Base-by-base conservation (phyloP, 2,329 filamentous ascomycete species). In the Ceratocystis alfenasii region DNA sequence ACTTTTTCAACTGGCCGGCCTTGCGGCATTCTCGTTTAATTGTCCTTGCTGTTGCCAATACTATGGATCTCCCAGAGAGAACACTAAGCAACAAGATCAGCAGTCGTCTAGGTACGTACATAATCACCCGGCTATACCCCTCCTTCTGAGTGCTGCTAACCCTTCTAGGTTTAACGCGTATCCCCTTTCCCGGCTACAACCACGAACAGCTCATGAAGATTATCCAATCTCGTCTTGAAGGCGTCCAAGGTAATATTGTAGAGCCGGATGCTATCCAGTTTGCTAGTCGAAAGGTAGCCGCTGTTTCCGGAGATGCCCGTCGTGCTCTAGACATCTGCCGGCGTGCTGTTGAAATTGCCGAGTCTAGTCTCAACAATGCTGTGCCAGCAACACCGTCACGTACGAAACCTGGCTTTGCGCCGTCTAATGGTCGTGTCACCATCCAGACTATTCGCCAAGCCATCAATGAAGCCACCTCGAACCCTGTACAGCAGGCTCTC, bases 1-100 rank as follows among this genome's bases (percentile, higher is more conserved):
- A 99, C 75, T 99, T 99, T 76, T 99, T 99, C 82, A 99, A 99
- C 73, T 99, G 94, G 94, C 94, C 94, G 3, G 89, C 90, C 10
- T 80, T 97, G 65, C 84, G 89, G 62, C 92, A 99, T 75, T 96
- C 90, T 65, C 85, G 92, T 62, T 81, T 99, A 57, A 96, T 99
- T 74, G 95, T 99, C 5, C 84, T 99, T 5, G 95, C 95, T 10
- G 94, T 99, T 20, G 95, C 94, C 64, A 99, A 99, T 75, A 99
- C 94, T 28, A 99, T 99, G 94, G 94, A 99, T 76, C 78, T 99
- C 67, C 94, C 94, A 0, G 94, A 99, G 76, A 83, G 94, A 73
- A 99, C 94, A 0, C 80, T 99, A 46, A 96, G 90, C 76, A 99
- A 99, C 78, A 99, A 99, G 75, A 99, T 99, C 74, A 96, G 90